Evolutionary conservation across 305 asterid species (phyloP).

Genomic region (Plantago rigida): DNA sequence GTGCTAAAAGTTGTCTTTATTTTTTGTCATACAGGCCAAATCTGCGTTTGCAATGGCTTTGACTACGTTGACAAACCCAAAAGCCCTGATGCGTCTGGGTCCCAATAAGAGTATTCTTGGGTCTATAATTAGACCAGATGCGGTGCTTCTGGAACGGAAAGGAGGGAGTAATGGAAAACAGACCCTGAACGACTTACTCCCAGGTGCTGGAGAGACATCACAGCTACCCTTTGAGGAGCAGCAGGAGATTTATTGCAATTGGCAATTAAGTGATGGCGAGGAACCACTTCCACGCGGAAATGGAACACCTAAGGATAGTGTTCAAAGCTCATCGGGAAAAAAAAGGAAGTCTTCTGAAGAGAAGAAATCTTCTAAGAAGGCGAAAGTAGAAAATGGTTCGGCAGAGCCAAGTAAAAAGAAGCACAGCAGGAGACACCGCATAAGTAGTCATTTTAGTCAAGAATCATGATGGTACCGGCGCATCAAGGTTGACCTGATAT

Average conservation of each 20-base stretch:
- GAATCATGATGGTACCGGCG: constrained; percentile 3
- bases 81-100: constrained; percentile 49
- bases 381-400: constrained; percentile 36
- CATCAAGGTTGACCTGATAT: constrained; percentile 11
- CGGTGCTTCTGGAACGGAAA: constrained; percentile 65
- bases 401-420: constrained; percentile 33
- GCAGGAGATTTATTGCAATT: constrained; percentile 61
- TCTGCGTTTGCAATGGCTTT: constrained; percentile 88
- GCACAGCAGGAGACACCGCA: constrained; percentile 27
- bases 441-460: constrained; percentile 20
- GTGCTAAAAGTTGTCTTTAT: constrained; percentile 1
- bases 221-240: constrained; percentile 33
- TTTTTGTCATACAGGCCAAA: constrained; percentile 46
- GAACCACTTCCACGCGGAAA: constrained; percentile 61
- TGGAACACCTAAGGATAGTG: constrained; percentile 22
- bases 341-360: constrained; percentile 46
- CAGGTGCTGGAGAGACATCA: constrained; percentile 45
- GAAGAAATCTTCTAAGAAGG: constrained; percentile 31
- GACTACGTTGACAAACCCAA: constrained; percentile 53
- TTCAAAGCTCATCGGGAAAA: constrained; percentile 39
- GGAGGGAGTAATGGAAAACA: constrained; percentile 56
- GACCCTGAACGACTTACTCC: constrained; percentile 43
- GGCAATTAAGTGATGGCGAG: constrained; percentile 52
- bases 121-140: constrained; percentile 70
- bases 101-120: constrained; percentile 72